Percentiles rank a stretch among this genome's conserved stretches.
Evolutionary conservation across 345 rosid genomes (phyloP).

Genomic region (Reutealis trisperma): DNA sequence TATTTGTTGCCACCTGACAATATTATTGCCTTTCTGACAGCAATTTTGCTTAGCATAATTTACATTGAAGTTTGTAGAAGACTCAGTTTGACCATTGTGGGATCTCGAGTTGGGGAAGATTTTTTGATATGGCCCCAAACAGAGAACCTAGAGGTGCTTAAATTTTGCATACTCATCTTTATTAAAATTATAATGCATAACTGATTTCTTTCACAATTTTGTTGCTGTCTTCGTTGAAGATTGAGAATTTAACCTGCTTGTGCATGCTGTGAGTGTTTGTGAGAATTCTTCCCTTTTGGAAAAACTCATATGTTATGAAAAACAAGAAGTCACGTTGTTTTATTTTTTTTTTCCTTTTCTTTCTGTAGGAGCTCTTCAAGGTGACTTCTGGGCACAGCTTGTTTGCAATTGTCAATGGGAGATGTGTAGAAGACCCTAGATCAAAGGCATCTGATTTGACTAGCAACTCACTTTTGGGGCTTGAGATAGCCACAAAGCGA

Average conservation of each 20-base stretch:
- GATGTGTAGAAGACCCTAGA: conserved; percentile 84
- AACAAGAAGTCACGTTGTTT: not conserved
- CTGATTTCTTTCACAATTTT: conserved; percentile 2
- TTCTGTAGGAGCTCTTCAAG: conserved; percentile 73
- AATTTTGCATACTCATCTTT: conserved; percentile 11
- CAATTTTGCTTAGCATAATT: conserved; percentile 84
- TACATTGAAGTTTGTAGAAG: conserved; percentile 90
- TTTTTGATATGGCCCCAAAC: conserved; percentile 92
- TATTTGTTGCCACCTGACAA: conserved; percentile 3
- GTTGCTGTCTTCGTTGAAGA: not conserved
- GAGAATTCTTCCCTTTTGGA: not conserved
- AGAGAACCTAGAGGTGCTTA: conserved; percentile 73
- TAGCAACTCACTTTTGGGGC: conserved; percentile 69
- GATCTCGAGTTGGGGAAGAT: conserved; percentile 96
- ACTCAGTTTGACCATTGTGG: conserved; percentile 72
- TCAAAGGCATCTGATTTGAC: conserved; percentile 92
- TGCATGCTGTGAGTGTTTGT: too few species aligned
- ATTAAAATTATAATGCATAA: not conserved
- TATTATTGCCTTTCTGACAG: conserved; percentile 43
- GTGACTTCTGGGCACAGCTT: conserved; percentile 79
- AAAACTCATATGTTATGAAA: not conserved
- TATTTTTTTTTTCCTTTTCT: conserved; percentile 9
- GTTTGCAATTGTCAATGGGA: conserved; percentile 80
- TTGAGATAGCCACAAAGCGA: conserved; percentile 78
- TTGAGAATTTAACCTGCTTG: too few species aligned